A percentile compares a stretch with the other conserved stretches of the same genome.
Evolutionary conservation across 83 land plant species (phyloP).

Genomic region (Diphasiastrum complanatum): DNA sequence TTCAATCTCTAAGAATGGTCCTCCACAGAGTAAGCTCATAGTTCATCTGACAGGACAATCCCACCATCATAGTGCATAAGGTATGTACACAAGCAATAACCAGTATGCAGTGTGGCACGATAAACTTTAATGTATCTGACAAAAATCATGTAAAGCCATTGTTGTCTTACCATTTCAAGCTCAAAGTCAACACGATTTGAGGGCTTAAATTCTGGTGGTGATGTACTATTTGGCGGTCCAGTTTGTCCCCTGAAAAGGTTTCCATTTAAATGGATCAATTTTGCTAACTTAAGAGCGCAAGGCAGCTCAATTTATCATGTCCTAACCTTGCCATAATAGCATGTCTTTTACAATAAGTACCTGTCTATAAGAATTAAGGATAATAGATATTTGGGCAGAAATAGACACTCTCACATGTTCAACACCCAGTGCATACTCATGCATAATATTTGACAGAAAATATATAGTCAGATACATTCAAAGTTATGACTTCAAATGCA

Average conservation of each 20-base stretch:
- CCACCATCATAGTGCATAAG: neutral
- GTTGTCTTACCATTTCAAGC: conserved; percentile 78
- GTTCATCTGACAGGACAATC: too few species aligned
- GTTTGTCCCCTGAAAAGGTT: conserved; percentile 63
- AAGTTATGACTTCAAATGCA: neutral
- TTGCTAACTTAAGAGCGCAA: neutral
- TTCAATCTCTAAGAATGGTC: neutral
- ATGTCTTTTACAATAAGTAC: too few species aligned
- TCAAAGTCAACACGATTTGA: conserved; percentile 81
- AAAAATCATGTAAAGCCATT: neutral
- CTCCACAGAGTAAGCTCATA: too few species aligned
- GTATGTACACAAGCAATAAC: too few species aligned
- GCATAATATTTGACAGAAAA: neutral
- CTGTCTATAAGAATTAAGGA: too few species aligned
- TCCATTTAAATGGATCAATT: neutral
- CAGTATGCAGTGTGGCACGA: neutral
- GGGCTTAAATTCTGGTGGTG: conserved; percentile 79
- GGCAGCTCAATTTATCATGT: neutral
- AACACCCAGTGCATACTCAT: neutral
- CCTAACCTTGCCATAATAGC: conserved; percentile 39
- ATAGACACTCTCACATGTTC: too few species aligned
- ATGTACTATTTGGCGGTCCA: conserved; percentile 44
- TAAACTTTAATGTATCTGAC: neutral
- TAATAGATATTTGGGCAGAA: too few species aligned
- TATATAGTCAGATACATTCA: neutral